A percentile compares a stretch with the other conserved stretches of the same genome.
Evolutionary conservation across 148 eudicot genomes (phyloP).

Genomic region (Camellia lanceoleosa): DNA sequence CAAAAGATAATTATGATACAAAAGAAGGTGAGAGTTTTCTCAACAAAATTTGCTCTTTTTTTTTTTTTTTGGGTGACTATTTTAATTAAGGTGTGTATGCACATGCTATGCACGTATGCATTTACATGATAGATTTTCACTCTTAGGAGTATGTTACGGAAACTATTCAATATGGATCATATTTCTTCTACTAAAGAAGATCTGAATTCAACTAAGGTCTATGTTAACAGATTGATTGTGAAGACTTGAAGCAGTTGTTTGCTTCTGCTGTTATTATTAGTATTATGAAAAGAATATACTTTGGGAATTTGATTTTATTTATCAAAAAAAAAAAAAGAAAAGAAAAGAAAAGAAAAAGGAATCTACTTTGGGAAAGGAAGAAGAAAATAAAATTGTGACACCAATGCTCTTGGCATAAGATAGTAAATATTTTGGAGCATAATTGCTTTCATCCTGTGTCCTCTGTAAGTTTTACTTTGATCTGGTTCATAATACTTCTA

Average conservation of each 20-base stretch:
- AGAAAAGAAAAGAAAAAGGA: too few species aligned
- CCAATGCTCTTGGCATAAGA: constrained; percentile 6
- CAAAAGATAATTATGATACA: constrained; percentile 47
- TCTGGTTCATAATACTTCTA: neutral
- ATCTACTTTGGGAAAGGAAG: neutral
- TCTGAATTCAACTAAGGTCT: neutral
- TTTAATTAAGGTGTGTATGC: neutral
- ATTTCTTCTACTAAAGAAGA: neutral
- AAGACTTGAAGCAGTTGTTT: neutral
- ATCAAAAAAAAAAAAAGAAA: too few species aligned
- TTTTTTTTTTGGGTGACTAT: neutral
- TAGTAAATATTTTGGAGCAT: neutral
- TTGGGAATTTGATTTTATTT: neutral
- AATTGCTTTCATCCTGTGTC: neutral
- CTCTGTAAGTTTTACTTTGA: neutral
- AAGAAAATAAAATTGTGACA: constrained; percentile 5
- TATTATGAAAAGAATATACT: neutral
- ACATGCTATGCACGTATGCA: neutral
- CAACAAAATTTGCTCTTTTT: neutral
- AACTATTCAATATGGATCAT: neutral
- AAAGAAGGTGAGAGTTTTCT: constrained; percentile 41
- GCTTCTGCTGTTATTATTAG: neutral
- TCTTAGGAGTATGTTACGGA: neutral
- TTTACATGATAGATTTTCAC: neutral
- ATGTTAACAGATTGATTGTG: neutral